These are phyloP conservation scores for Lentinula detonsa DNA, from an alignment of 768 basidiomycete genomes.

Conservation along the genomic window DNA sequence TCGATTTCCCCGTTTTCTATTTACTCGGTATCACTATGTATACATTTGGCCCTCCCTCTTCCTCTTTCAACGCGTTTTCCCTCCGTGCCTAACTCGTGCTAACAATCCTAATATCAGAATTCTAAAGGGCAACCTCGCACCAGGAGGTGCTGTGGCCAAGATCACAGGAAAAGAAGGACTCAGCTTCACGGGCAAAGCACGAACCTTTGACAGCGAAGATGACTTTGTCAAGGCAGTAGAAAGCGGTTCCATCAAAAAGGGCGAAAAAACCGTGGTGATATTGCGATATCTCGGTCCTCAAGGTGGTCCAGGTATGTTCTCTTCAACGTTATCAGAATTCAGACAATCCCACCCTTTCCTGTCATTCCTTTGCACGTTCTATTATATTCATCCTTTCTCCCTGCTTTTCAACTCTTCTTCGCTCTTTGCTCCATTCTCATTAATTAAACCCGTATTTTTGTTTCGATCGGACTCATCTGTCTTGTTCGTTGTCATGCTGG, in stretches of 20 bases:
- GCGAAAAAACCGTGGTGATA: slow-evolving; percentile 95
- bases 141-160: slow-evolving; percentile 94
- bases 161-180: slow-evolving; percentile 96
- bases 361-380: neutral
- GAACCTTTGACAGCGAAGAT: slow-evolving; percentile 88
- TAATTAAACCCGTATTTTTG: neutral
- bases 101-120: slow-evolving; percentile 44
- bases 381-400: slow-evolving; percentile 7
- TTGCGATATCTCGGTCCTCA: slow-evolving; percentile 94
- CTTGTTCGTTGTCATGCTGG: slow-evolving; percentile 5
- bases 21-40: neutral
- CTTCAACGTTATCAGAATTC: neutral
- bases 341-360: neutral
- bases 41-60: slow-evolving; percentile 4
- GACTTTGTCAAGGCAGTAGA: slow-evolving; percentile 87
- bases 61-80: slow-evolving; percentile 7
- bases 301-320: slow-evolving; percentile 73
- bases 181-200: slow-evolving; percentile 84
- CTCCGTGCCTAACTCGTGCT: slow-evolving; percentile 4
- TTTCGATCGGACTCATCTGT: neutral
- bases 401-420: neutral
- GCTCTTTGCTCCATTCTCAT: neutral
- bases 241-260: slow-evolving; percentile 80
- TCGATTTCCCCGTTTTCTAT: neutral
- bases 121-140: slow-evolving; percentile 86